Base-by-base conservation (phyloP, 202 grass and related monocot genomes). In the Carex arenaria region DNA sequence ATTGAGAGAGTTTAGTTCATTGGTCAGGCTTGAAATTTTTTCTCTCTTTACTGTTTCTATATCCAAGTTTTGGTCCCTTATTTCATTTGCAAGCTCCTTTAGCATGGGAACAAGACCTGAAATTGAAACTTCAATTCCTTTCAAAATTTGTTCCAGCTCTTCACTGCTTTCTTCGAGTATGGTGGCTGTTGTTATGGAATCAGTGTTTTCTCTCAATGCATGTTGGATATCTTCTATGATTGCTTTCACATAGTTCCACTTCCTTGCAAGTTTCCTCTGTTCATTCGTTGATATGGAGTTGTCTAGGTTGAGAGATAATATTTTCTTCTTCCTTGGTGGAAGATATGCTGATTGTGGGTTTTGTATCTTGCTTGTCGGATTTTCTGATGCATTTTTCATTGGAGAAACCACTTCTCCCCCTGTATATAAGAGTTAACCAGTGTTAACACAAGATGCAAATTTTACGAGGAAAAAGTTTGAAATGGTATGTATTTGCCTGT, bases 171-270 rank as follows among this genome's bases (percentile, higher is more conserved):
- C 83, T 78, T 85, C 68, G 0, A 85, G 75, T 78, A 85, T 51
- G 53, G 19, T 23, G 15, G 83, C 83, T 17, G 83, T 85, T 64
- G 67, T 26, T 72, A 85, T n/a, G 36, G 83, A 85, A 34, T 49
- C 26, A 4, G 83, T 57, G 68, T 85, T 85, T 38, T 85, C 68
- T 85, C 19, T 75, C 69, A 85, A 78, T 56, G 83, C 57, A 36
- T 85, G 65, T 85, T 85, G 83, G 69, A 85, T 61, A 47, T 85
- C 83, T 1, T 28, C 40, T 38, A 78, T 65, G 52, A 85, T 78
- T 38, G 72, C 70, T 52, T 85, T 85, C 20, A 85, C 45, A 20
- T 85, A 85, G 55, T 85, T 85, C 83, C 83, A 85, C 57, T 85
- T 85, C 28, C 83, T 57, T 28, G 26, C 60, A 7, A 85, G n/a